A percentile compares a stretch with the other conserved stretches of the same genome.
Conservation (phyloP, 2,329 filamentous ascomycete genomes). For the Diaporthe longicolla region DNA sequence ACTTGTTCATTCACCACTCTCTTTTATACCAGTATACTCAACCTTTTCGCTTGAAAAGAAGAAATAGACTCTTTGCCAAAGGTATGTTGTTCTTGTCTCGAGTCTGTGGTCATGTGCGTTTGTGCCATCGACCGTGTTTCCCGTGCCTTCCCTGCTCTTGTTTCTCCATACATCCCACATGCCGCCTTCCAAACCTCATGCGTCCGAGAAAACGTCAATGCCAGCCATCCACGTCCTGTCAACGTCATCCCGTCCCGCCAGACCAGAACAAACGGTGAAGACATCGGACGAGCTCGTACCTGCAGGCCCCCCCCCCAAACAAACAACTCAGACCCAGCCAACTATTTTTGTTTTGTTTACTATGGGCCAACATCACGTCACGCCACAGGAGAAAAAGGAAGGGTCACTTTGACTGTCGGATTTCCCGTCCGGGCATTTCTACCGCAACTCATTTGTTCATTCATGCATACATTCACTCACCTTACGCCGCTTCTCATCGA, state of each 20-base stretch:
- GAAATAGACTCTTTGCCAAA: conserved; percentile 21
- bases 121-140: neutral
- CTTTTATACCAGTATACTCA: conserved; percentile 36
- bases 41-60: neutral
- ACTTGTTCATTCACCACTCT: conserved; percentile 42
- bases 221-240: conserved; percentile 26
- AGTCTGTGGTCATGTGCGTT: neutral
- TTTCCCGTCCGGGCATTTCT: neutral
- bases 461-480: neutral
- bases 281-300: conserved; percentile 13
- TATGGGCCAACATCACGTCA: conserved; percentile 20
- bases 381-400: neutral
- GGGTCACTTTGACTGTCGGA: neutral
- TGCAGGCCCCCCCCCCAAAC: neutral
- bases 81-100: conserved; percentile 28
- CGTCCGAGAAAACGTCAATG: neutral
- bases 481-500: neutral
- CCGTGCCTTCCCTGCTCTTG: conserved; percentile 27
- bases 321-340: neutral
- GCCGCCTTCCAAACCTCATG: neutral
- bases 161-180: conserved; percentile 21
- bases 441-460: neutral
- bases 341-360: conserved; percentile 24
- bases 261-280: neutral
- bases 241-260: conserved; percentile 30